A percentile compares a stretch with the other conserved stretches of the same genome.
Conservation (phyloP, 495 filamentous ascomycete species). For the Aspergillus avenaceus region DNA sequence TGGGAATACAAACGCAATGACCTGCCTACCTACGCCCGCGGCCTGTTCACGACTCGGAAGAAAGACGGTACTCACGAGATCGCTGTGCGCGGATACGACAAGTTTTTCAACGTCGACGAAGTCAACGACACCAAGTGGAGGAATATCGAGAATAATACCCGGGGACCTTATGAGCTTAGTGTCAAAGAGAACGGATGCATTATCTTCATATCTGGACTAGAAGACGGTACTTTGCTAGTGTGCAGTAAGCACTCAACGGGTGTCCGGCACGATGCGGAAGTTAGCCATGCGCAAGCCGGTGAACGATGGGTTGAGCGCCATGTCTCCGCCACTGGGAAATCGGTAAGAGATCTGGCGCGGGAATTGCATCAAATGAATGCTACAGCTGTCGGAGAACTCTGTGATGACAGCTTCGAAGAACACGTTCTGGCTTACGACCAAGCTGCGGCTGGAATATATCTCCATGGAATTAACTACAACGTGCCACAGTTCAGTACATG, state of each 20-base stretch:
- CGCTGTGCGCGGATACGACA: conserved; percentile 86
- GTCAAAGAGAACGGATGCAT: conserved; percentile 99
- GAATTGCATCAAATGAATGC: conserved; percentile 75
- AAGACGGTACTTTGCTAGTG: conserved; percentile 81
- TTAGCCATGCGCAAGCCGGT: conserved; percentile 82
- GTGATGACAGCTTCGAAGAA: conserved; percentile 94
- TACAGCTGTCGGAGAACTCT: conserved; percentile 93
- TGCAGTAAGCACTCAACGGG: conserved; percentile 99
- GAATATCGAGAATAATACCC: conserved; percentile 71
- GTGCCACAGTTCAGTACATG: conserved; percentile 85
- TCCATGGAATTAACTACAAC: conserved; percentile 95
- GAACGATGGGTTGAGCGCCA: conserved; percentile 84
- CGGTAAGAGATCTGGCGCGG: conserved; percentile 67
- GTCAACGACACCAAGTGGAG: conserved; percentile 73
- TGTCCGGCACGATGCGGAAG: conserved; percentile 54
- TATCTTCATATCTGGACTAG: conserved; percentile 90
- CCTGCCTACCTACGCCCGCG: conserved; percentile 86
- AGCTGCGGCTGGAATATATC: conserved; percentile 84
- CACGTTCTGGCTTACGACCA: conserved; percentile 87
- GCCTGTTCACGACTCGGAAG: conserved; percentile 77
- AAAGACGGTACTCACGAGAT: conserved; percentile 68
- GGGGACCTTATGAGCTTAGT: conserved; percentile 90
- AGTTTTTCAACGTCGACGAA: conserved; percentile 94
- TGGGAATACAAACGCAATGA: conserved; percentile 87
- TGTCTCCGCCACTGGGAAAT: conserved; percentile 67